These are phyloP conservation scores for Sugiyamaella boreocaroliniensis DNA, from an alignment of 805 yeast species.

Conservation along the genomic window DNA sequence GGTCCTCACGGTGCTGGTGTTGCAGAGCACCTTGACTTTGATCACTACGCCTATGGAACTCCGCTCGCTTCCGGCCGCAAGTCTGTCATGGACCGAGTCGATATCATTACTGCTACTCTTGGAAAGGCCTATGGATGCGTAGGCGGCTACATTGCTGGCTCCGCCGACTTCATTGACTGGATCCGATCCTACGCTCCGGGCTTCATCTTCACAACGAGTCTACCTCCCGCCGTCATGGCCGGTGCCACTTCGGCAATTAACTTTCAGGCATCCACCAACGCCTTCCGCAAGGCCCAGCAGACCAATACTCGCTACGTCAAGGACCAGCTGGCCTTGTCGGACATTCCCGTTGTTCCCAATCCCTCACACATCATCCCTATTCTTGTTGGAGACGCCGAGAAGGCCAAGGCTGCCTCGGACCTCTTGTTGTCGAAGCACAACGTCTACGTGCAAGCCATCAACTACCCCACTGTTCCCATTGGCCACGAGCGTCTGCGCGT, in stretches of 20 bases:
- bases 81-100: conserved; percentile 82
- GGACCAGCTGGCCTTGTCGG: conserved; percentile 54
- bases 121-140: conserved; percentile 97
- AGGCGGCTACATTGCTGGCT: conserved; percentile 96
- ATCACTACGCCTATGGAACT: conserved; percentile 53
- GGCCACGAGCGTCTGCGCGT: conserved; percentile 95
- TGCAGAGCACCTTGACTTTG: conserved; percentile 91
- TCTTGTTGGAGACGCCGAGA: conserved; percentile 87
- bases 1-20: conserved; percentile 99
- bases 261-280: conserved; percentile 68
- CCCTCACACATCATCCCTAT: conserved; percentile 97
- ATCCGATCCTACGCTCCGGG: conserved; percentile 95
- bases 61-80: neutral
- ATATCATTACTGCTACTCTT: conserved; percentile 93
- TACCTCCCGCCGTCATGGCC: conserved; percentile 98
- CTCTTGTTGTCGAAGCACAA: conserved; percentile 72
- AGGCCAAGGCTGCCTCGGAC: conserved; percentile 89
- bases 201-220: conserved; percentile 90
- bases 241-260: conserved; percentile 86
- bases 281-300: conserved; percentile 80
- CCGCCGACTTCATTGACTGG: conserved; percentile 82
- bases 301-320: conserved; percentile 80
- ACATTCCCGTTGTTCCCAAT: conserved; percentile 94
- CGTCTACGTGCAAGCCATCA: conserved; percentile 96
- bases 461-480: conserved; percentile 94